Evolutionary conservation across 805 yeast genomes (phyloP).

Genomic region (Saccharomycopsis babjevae): DNA sequence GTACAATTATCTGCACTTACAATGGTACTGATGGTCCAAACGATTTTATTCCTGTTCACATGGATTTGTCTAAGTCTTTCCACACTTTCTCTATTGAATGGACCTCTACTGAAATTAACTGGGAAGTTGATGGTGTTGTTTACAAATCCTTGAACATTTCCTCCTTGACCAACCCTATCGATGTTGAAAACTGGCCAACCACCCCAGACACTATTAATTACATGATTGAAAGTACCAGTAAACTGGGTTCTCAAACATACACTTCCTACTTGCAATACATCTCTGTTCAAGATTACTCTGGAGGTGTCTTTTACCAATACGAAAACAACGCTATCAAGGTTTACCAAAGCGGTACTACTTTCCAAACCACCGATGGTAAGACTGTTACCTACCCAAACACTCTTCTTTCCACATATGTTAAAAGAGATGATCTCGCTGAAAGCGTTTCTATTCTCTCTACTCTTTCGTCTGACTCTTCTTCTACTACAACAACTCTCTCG

Average conservation of each 20-base stretch:
- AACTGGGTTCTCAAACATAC: not conserved
- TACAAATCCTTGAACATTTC: slow-evolving; percentile 1
- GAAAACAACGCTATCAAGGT: slow-evolving; percentile 2
- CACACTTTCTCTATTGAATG: slow-evolving; percentile 9
- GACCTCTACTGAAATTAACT: slow-evolving; percentile 6
- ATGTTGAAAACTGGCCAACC: slow-evolving; percentile 17
- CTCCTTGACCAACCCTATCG: slow-evolving; percentile 13
- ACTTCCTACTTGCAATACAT: slow-evolving; percentile 3
- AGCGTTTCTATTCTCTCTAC: not conserved
- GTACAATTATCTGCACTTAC: slow-evolving; percentile 7
- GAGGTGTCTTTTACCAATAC: slow-evolving; percentile 9
- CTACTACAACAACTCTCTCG: not conserved
- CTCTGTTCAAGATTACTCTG: slow-evolving; percentile 10
- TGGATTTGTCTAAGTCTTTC: slow-evolving; percentile 8
- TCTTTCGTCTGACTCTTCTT: not conserved
- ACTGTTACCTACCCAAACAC: slow-evolving; percentile 6
- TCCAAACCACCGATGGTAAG: slow-evolving; percentile 1
- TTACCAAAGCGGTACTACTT: slow-evolving; percentile 2
- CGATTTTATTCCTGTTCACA: slow-evolving; percentile 6
- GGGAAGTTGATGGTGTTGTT: slow-evolving; percentile 25
- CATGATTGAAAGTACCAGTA: slow-evolving; percentile 13
- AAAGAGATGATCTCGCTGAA: not conserved
- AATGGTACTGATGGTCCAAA: slow-evolving; percentile 12
- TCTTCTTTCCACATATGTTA: not conserved
- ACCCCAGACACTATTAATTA: slow-evolving; percentile 14